Evolutionary conservation across 257 asterid species (phyloP), one percentile per base, ranked within the genome.

Genomic region (Nicotiana paniculata): DNA sequence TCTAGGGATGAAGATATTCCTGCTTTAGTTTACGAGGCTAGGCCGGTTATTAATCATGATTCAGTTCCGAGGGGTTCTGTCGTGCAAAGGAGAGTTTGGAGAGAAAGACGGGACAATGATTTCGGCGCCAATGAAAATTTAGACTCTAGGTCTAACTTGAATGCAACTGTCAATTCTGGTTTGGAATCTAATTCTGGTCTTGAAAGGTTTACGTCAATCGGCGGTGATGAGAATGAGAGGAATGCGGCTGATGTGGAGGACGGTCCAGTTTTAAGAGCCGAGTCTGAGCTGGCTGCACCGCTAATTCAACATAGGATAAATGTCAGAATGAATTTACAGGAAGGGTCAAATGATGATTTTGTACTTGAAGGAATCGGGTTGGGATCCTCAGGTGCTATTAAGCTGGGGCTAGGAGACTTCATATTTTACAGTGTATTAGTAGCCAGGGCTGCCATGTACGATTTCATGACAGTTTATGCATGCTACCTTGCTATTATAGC

Each of bases 1-100:
- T 88, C 96, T 30, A 87, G 99, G 86, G 99, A 94, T 74, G 99
- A 96, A 85, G 98, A 94, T 79, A 93, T 96, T n/a, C 99, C 99
- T 9, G 98, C 99, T 79, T 88, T 96, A 53, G 99, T 96, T n/a
- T 96, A 96, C 5, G 99, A 96, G 90, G 98, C 99, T 0, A 89
- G 98, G 2, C 99, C 99, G 0, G 84, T 93, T 81, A 81, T 86
- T 35, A 59, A 82, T 82, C 64, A 30, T 54, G 89, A 90, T 75
- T 81, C 86, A 0, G 88, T 76, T 35, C 82, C 82, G 1, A 48
- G 76, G 37, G 85, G 70, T 58, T 88, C 90, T 57, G 85, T 85
- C 55, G 83, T 72, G 8, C 91, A 84, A 81, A 90, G 97, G 84
- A 90, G 98, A 89, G 91, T 90, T 8, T 94, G 99, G 99, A 90